Base-by-base conservation (phyloP, 106 monocot species). In the Agapanthus africanus region DNA sequence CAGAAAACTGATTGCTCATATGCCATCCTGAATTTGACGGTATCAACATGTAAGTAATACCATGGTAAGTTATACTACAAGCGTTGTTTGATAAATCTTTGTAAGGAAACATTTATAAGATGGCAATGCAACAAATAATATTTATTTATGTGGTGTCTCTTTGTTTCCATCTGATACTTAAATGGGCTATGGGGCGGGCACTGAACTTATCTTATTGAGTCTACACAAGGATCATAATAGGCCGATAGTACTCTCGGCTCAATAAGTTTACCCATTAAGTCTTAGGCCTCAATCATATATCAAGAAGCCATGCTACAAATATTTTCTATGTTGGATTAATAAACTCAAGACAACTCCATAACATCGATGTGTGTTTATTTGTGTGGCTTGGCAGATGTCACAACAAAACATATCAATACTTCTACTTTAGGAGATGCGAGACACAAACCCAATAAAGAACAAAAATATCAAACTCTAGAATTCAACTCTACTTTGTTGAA, bases 1-100 rank as follows among this genome's bases (percentile, higher is more conserved):
- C 94, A 94, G 54, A 85, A 94, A 38, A 81, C 63, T 59, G 74
- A 68, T 59, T 88, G 80, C 64, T 94, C 90, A 73, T 81, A 94
- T 75, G 87, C 87, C 78, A 82, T 74, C 72, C 94, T 94, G 75
- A 15, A 75, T 52, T 30, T 25, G 79, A 42, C 63, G 31, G 15
- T 33, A 62, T 9, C n/a, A 56, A 64, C 37, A 22, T 27, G 27
- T 15, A 70, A 74, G n/a, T 37, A 56, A 61, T 18, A 32, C 36
- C 11, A 57, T 0, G 18, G 36, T 33, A 61, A 57, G 36, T 61
- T 34, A 61, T 36, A 61, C 36, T 61, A 35, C n/a, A 61, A 61
- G n/a, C 18, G 18, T 8, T 35, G 35, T 23, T 61, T 35, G n/a
- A n/a, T 31, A 57, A 57, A 57, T 14, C 7, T 57, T 57, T 13